A percentile compares a stretch with the other conserved stretches of the same genome.
Conservation (phyloP, 345 rosid genomes). For the Sisymbrium irio region DNA sequence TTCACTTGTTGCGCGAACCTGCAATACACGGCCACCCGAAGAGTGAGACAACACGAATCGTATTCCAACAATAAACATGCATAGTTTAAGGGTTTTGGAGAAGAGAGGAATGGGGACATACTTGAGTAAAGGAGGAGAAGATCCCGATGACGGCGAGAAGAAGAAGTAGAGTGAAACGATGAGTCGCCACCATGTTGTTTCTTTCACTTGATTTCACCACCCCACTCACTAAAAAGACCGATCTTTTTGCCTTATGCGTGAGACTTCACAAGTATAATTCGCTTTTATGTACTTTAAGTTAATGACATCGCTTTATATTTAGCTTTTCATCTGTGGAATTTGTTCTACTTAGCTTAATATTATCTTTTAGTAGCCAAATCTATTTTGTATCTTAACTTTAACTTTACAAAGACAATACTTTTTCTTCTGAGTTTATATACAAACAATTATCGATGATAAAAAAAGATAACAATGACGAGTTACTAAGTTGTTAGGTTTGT, state of each 20-base stretch:
- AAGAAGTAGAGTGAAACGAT: constrained; percentile 26
- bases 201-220: background rate
- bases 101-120: background rate
- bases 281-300: background rate
- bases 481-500: too few relatives aligned
- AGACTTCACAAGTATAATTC: background rate
- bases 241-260: background rate
- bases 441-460: too few relatives aligned
- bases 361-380: too few relatives aligned
- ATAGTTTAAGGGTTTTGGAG: constrained; percentile 1
- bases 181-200: background rate
- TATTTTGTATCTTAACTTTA: too few relatives aligned
- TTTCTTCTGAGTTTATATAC: too few relatives aligned
- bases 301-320: background rate
- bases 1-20: constrained; percentile 32
- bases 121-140: constrained; percentile 29
- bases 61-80: background rate
- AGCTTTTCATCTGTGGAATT: background rate
- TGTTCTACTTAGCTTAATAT: background rate
- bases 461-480: too few relatives aligned
- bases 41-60: background rate
- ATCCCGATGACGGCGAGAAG: constrained; percentile 1
- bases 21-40: background rate
- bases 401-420: too few relatives aligned
- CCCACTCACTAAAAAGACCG: background rate